Evolutionary conservation across 2,329 filamentous ascomycete genomes (phyloP).

Genomic region (Fusarium pilosicola): DNA sequence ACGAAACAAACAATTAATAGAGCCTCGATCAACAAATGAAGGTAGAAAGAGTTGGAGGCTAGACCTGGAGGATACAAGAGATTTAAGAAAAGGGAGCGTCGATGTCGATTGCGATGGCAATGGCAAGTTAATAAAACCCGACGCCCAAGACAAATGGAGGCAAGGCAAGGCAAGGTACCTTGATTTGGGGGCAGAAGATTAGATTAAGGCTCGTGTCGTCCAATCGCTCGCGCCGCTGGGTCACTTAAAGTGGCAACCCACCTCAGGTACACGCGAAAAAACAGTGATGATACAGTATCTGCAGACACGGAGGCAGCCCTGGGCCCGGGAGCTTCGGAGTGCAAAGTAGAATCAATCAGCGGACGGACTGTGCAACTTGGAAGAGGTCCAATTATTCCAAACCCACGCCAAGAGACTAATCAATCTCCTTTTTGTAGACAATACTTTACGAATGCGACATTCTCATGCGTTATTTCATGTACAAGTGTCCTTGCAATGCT

Average conservation of each 20-base stretch:
- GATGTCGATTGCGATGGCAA: constrained; percentile 19
- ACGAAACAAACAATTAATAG: constrained; percentile 25
- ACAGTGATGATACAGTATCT: constrained; percentile 21
- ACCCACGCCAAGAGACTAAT: constrained; percentile 12
- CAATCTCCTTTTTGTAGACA: constrained; percentile 11
- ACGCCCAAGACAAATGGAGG: not conserved
- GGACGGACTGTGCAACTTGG: constrained; percentile 13
- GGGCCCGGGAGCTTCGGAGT: constrained; percentile 33
- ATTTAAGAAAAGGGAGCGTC: constrained; percentile 36
- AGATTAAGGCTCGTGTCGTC: constrained; percentile 35
- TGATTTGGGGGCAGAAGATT: constrained; percentile 30
- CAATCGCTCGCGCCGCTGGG: constrained; percentile 33
- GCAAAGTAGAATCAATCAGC: not conserved
- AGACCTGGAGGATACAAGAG: constrained; percentile 20
- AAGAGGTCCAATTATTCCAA: constrained; percentile 5
- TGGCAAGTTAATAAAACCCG: constrained; percentile 34
- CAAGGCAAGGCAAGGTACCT: not conserved
- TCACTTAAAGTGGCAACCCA: constrained; percentile 27
- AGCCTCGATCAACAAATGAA: constrained; percentile 28
- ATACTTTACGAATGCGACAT: not conserved
- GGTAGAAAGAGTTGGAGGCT: constrained; percentile 9
- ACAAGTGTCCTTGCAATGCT: not conserved
- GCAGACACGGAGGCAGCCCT: constrained; percentile 18
- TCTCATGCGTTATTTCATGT: constrained; percentile 7
- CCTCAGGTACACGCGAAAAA: constrained; percentile 26